Conservation (phyloP, 148 eudicot species). For the Fagopyrum esculentum region DNA sequence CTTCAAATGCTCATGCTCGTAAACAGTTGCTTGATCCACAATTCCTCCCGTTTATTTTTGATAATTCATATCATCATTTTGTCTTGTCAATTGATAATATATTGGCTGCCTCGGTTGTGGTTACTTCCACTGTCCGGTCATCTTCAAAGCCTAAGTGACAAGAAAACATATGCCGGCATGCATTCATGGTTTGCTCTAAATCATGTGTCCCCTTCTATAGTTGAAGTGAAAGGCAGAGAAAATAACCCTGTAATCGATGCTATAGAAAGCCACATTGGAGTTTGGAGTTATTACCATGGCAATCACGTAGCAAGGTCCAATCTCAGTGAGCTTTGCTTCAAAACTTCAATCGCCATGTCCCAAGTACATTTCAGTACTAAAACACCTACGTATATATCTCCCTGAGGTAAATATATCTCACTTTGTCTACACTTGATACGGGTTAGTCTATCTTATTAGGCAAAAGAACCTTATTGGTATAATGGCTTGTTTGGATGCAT, state of each 20-base stretch:
- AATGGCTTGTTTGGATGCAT: too few relatives aligned
- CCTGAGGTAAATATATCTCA: constrained; percentile 66
- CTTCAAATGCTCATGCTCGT: constrained; percentile 98
- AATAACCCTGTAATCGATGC: constrained; percentile 98
- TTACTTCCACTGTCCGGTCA: constrained; percentile 70
- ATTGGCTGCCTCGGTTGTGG: constrained; percentile 96
- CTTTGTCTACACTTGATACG: too few relatives aligned
- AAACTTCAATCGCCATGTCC: constrained; percentile 95
- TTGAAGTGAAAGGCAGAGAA: constrained; percentile 96
- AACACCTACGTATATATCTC: constrained; percentile 93
- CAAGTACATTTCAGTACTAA: constrained; percentile 89
- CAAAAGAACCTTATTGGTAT: too few relatives aligned
- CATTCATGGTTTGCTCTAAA: constrained; percentile 98
- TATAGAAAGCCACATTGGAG: constrained; percentile 80
- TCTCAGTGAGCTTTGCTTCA: constrained; percentile 87
- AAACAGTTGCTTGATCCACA: too few relatives aligned
- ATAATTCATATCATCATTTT: constrained; percentile 79
- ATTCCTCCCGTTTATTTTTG: constrained; percentile 73
- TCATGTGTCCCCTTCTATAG: constrained; percentile 71
- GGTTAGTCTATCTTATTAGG: too few relatives aligned
- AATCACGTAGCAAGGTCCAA: constrained; percentile 85
- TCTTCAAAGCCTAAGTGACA: constrained; percentile 71
- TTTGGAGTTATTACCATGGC: constrained; percentile 85
- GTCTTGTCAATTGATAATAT: constrained; percentile 21
- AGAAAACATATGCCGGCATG: constrained; percentile 99